A percentile compares a stretch with the other conserved stretches of the same genome.
phyloP scores from a whole-genome alignment of 768 basidiomycete species.

The Pisolithus orientalis region DNA sequence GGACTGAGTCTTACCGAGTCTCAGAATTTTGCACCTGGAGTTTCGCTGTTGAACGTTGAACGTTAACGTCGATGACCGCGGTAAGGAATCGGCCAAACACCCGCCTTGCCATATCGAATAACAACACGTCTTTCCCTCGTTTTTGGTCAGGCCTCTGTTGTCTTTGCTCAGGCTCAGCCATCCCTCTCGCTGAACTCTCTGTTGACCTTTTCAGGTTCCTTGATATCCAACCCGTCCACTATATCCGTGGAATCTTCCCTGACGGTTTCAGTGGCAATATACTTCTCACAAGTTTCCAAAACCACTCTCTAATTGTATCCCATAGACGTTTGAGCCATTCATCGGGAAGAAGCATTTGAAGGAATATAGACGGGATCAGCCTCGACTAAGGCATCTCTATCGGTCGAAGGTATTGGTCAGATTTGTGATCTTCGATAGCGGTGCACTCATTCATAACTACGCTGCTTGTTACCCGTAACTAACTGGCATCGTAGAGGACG shows the following conservation, averaged over 20 bases:
- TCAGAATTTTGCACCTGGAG: no score
- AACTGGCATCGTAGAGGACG: slow-evolving; percentile 30
- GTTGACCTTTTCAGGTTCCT: slow-evolving; percentile 24
- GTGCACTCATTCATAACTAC: slow-evolving; percentile 17
- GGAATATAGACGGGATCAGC: slow-evolving; percentile 43
- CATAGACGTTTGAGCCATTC: slow-evolving; percentile 46
- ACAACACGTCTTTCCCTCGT: no score
- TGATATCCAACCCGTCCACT: slow-evolving; percentile 28
- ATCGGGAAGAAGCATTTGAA: slow-evolving; percentile 54
- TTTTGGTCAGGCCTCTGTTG: no score
- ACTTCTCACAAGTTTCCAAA: slow-evolving; percentile 26
- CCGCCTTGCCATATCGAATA: no score
- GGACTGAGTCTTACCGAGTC: no score
- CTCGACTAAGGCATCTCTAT: slow-evolving; percentile 44
- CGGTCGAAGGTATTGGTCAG: slow-evolving; percentile 35
- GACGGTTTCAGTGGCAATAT: slow-evolving; percentile 46
- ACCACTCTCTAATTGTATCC: slow-evolving; percentile 57
- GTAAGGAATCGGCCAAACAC: neutral
- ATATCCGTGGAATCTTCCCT: slow-evolving; percentile 35
- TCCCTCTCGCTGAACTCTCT: slow-evolving; percentile 32
- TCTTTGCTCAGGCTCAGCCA: neutral
- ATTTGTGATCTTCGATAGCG: slow-evolving; percentile 52
- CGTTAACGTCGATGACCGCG: no score
- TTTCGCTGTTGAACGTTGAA: no score
- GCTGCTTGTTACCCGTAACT: neutral